Percentiles rank a stretch among this genome's conserved stretches.
phyloP scores from a whole-genome alignment of 2,329 filamentous ascomycete species.

The Scedosporium dehoogii region DNA sequence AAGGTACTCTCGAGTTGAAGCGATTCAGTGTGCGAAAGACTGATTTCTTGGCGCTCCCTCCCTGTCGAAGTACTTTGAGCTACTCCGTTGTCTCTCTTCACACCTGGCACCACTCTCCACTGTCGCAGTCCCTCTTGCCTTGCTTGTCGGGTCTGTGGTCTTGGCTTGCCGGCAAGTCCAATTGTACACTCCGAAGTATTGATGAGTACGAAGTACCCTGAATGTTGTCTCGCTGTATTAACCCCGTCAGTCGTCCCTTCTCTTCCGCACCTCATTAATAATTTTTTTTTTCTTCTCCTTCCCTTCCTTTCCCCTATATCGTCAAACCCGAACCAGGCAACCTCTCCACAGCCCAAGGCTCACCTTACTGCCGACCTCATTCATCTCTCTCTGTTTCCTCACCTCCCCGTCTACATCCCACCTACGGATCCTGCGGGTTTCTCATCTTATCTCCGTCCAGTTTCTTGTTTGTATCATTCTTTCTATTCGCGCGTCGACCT shows the following conservation, averaged over 20 bases:
- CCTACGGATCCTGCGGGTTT: neutral
- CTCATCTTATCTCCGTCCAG: neutral
- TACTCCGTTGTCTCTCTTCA: neutral
- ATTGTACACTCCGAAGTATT: neutral
- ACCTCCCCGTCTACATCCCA: neutral
- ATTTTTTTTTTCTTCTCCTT: conserved; percentile 6
- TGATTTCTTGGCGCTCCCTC: neutral
- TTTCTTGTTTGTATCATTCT: neutral
- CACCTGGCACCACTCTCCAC: neutral
- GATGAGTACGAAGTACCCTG: neutral
- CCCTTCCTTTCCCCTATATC: neutral
- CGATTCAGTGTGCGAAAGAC: neutral
- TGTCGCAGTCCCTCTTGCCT: neutral
- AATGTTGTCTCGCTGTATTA: neutral
- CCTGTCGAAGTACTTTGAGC: neutral
- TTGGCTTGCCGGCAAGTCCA: conserved; percentile 2
- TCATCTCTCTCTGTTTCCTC: neutral
- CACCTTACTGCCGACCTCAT: neutral
- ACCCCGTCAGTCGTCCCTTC: neutral
- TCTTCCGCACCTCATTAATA: conserved; percentile 3
- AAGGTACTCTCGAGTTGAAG: neutral
- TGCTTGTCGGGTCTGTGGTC: conserved; percentile 2
- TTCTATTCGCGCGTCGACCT: neutral
- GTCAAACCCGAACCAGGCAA: conserved; percentile 1
- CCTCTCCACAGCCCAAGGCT: conserved; percentile 4